Evolutionary conservation across 441 rosid species (phyloP), one percentile per base, ranked within the genome.

Genomic region (Euphorbia celastroides): DNA sequence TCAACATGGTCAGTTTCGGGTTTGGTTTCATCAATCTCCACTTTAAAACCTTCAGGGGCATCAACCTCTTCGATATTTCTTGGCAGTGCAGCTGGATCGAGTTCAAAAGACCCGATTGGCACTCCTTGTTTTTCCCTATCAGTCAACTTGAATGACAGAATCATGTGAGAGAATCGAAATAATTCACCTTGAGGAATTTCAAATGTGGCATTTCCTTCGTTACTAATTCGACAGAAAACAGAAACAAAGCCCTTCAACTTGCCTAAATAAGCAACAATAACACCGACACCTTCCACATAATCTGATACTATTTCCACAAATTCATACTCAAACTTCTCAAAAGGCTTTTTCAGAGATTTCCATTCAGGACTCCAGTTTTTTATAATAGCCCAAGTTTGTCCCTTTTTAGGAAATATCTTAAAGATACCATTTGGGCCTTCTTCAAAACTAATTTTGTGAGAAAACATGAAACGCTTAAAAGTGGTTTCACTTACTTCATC

Each of bases 361-460:
- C 88, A 86, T 42, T 78, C 73, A 23, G 79, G 66, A 67, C 81
- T 72, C 97, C 98, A 94, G 67, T 85, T 73, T 80, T 79, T 86
- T 75, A 87, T 88, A 66, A 86, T 62, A 59, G 94, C 99, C 96
- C 98, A 92, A 23, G 80, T 83, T 77, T 92, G 92, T 46, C 98
- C 97, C 65, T 78, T 75, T 65, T 65, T 78, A n/a, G 99, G 98
- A 78, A 77, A 77, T 74, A 94, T 81, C 68, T 68, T 73, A 56
- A 32, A 73, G 22, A 78, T 70, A 41, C 38, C 66, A 57, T 66
- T 70, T 20, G 65, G 10, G 11, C 63, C 64, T 52, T 70, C 75
- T 68, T 70, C 80, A 64, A 74, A 79, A 56, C 8, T 34, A 72
- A 89, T 62, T 79, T 63, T 64, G 60, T 86, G 87, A 60, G 99